Conservation (phyloP, 2,329 filamentous ascomycete species). For the Trichoderma koningii region DNA sequence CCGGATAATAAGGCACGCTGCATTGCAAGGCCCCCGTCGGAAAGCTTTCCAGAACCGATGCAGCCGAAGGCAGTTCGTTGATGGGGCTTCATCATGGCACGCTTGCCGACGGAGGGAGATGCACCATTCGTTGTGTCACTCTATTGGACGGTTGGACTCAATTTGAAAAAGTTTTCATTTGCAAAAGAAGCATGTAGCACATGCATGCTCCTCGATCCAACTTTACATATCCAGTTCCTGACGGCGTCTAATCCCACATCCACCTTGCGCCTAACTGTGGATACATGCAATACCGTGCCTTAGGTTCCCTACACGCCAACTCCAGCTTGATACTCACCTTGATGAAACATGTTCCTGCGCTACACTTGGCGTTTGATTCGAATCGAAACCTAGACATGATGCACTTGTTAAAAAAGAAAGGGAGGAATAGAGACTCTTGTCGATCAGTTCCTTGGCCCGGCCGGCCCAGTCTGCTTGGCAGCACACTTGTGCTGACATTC, state of each 20-base stretch:
- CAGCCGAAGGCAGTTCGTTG: neutral
- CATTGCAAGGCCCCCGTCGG: neutral
- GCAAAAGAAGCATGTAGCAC: neutral
- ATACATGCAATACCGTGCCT: neutral
- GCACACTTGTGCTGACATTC: neutral
- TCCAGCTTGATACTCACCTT: too few relatives aligned
- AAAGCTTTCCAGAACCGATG: neutral
- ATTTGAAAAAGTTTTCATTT: neutral
- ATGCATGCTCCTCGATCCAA: neutral
- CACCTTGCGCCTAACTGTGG: neutral
- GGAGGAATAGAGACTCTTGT: neutral
- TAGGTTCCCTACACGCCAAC: neutral
- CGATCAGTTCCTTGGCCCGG: neutral
- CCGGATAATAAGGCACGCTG: neutral
- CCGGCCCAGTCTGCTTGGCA: neutral
- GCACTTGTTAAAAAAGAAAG: neutral
- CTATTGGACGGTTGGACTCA: neutral
- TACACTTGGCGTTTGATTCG: neutral
- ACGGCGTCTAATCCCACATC: neutral
- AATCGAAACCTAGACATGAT: neutral
- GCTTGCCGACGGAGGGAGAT: neutral
- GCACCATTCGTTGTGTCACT: too few relatives aligned
- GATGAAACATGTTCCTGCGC: neutral
- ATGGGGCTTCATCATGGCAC: neutral
- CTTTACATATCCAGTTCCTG: neutral